Evolutionary conservation across 495 filamentous ascomycete species (phyloP), one percentile per base, ranked within the genome.

Genomic region (Aspergillus bertholletiae): DNA sequence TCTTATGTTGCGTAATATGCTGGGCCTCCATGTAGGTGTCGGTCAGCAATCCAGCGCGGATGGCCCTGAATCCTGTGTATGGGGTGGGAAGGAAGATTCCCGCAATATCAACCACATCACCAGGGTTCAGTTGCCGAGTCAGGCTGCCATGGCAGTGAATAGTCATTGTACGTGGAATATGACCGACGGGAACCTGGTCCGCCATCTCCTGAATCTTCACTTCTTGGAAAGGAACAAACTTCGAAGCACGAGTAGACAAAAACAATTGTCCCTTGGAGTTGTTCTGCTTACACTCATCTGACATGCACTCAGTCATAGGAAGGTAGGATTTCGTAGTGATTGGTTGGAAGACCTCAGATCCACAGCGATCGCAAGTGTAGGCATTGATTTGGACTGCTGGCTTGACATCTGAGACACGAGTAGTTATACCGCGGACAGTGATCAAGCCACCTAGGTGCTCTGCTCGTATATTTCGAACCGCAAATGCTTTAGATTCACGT

Each of bases 181-280:
- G 94, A 24, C 94, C 94, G 55, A 98, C 93, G 8, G 94, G 94
- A 1, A 98, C 94, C 67, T 98, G 94, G 61, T 97, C 94, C 24
- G 94, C 92, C 81, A 97, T 88, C 71, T 98, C 94, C 74, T 98
- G 95, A 60, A 98, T 90, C 75, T 97, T 97, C 64, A 97, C 86
- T 71, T 98, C 94, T 71, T 98, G 94, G 81, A 97, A 98, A 4
- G 94, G 90, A 62, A 96, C 72, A 66, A 97, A 98, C 66, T 97
- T 97, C 27, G 92, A 97, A 0, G 95, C 94, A 56, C 94, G 82
- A 1, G 93, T 96, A 0, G 92, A 96, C 37, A 92, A 84, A 71
- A 94, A 91, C 32, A 98, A 80, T 65, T 97, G 91, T 27, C 94
- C 94, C 67, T 92, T 96, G 54, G 88, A 81, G 68, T 96, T 89